A percentile compares a stretch with the other conserved stretches of the same genome.
Evolutionary conservation across 305 asterid genomes (phyloP).

Genomic region (Fraxinus velutina): DNA sequence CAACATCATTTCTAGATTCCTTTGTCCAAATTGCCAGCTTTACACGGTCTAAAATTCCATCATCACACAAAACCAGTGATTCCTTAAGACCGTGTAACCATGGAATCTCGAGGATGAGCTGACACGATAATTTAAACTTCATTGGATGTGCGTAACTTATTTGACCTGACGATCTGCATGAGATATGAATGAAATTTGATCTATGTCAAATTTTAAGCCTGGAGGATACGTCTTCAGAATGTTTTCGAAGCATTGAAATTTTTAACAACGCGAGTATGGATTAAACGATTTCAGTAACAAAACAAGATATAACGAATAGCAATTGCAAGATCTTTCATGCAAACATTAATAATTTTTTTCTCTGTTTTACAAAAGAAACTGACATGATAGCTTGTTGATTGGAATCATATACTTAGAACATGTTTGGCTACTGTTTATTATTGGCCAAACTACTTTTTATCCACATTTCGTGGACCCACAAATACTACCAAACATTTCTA

Average conservation of each 20-base stretch:
- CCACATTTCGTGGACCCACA: neutral
- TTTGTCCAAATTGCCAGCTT: neutral
- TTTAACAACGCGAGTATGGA: neutral
- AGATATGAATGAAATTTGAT: neutral
- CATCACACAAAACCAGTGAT: neutral
- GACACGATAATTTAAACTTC: neutral
- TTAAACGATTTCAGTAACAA: neutral
- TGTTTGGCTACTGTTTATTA: neutral
- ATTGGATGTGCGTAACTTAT: neutral
- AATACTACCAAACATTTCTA: neutral
- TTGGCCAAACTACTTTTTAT: neutral
- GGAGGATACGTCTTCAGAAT: neutral
- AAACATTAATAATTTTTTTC: neutral
- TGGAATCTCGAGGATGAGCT: neutral
- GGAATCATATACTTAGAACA: neutral
- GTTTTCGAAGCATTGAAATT: neutral
- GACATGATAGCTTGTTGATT: constrained; percentile 6
- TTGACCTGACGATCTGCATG: neutral
- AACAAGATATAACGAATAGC: neutral
- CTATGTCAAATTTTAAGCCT: neutral
- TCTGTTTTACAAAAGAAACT: neutral
- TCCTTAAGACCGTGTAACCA: neutral
- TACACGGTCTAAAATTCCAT: neutral
- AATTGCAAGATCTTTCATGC: neutral
- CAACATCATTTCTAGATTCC: neutral